Evolutionary conservation across 108 stramenopile genomes (phyloP).

Genomic region (Nitzschia sp.): DNA sequence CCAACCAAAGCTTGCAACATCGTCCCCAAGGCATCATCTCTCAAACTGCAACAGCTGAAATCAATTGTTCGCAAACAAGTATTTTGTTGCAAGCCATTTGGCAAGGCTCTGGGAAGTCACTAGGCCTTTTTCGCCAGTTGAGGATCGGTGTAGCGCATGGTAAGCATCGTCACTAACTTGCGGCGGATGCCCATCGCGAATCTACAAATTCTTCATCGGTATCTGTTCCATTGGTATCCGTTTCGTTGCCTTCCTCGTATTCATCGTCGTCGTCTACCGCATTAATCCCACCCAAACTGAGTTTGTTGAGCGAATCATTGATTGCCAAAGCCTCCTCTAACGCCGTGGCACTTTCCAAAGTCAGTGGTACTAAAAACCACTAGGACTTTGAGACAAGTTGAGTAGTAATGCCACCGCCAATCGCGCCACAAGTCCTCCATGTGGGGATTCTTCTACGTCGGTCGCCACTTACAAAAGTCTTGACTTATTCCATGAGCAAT

Average conservation of each 20-base stretch:
- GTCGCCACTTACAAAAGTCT: slow-evolving; percentile 15
- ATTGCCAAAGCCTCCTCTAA: slow-evolving; percentile 7
- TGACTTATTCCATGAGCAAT: slow-evolving; percentile 6
- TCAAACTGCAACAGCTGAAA: slow-evolving; percentile 15
- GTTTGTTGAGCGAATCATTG: slow-evolving; percentile 8
- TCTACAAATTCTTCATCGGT: not conserved
- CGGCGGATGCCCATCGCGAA: not conserved
- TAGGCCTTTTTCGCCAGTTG: not conserved
- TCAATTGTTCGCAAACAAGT: slow-evolving; percentile 9
- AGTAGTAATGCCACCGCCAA: slow-evolving; percentile 9
- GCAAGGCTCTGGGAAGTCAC: not conserved
- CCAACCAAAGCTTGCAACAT: slow-evolving; percentile 8
- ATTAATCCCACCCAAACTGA: slow-evolving; percentile 17
- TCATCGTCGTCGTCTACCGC: slow-evolving; percentile 5
- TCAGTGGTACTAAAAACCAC: slow-evolving; percentile 27
- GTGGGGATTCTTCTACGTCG: not conserved
- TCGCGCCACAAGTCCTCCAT: slow-evolving; percentile 2
- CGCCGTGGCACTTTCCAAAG: not conserved
- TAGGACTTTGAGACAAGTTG: slow-evolving; percentile 7
- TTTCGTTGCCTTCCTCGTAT: not conserved
- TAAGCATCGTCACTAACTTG: not conserved
- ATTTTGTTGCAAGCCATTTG: slow-evolving; percentile 7
- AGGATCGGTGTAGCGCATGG: not conserved
- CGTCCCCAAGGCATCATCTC: slow-evolving; percentile 6
- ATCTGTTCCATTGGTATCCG: not conserved